Base-by-base conservation (phyloP, 2,329 filamentous ascomycete species). In the Cadophora luteo-olivacea region DNA sequence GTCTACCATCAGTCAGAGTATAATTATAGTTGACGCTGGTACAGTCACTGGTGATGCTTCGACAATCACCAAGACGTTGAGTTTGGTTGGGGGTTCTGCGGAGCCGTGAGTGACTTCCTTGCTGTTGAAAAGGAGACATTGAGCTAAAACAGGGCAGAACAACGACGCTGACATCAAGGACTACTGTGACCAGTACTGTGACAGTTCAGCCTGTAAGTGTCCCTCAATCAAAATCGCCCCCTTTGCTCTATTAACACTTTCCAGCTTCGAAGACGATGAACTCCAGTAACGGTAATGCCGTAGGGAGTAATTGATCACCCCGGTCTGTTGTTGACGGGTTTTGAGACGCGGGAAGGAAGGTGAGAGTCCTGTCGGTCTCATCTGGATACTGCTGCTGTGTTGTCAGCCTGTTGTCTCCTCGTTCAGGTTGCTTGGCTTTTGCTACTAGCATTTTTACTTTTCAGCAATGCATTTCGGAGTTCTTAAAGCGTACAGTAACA, bases 51-150 rank as follows among this genome's bases (percentile, higher is more conserved):
- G 11, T n/a, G 33, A 55, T 4, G 48, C 51, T 32, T 57, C 62
- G 33, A 57, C 49, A 1, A 57, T 64, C 3, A 64, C 62, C 22
- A 64, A 55, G 51, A 64, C 62, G 16, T 48, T 64, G 51, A 64
- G 51, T 36, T 51, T 57, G 36, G 33, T 64, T 6, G 33, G 22
- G 14, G 24, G 3, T 25, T n/a, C 32, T 19, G 48, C 22, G 33
- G 49, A 54, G 32, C 29, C 49, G 61, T 64, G 32, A 64, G 61
- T 49, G 22, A 4, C 11, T 22, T 49, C 1, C 4, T 1, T 22
- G 7, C n/a, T 2, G 8, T 22, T 22, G n/a, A 19, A 22, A 22
- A 1, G 45, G 7, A 49, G 19, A 11, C 22, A 19, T 8, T 9
- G n/a, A 49, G 45, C 45, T 49, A 11, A 29, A 5, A 29, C 29